Evolutionary conservation across 441 rosid genomes (phyloP).

Genomic region (Eutrema salsugineum): DNA sequence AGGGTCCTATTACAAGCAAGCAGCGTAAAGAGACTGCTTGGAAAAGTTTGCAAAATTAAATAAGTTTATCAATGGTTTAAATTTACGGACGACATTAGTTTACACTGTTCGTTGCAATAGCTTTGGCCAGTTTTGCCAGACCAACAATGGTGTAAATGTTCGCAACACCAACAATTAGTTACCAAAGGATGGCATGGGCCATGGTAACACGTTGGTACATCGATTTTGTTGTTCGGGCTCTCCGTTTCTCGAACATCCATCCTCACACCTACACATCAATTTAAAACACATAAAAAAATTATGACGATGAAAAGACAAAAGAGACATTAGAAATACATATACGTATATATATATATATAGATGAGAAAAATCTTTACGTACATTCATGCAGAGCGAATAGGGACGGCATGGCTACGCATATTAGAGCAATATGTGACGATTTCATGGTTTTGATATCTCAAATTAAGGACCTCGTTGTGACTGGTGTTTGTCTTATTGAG

Average conservation of each 20-base stretch:
- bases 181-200: conserved; percentile 4
- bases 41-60: neutral
- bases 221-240: neutral
- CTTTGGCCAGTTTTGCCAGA: neutral
- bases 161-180: conserved; percentile 7
- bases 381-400: neutral
- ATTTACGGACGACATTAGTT: neutral
- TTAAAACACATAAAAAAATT: neutral
- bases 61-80: neutral
- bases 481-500: neutral
- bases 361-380: neutral
- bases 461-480: too few relatives aligned
- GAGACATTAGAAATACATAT: neutral
- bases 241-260: neutral
- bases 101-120: neutral
- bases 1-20: neutral
- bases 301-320: too few relatives aligned
- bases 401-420: neutral
- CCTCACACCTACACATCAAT: neutral
- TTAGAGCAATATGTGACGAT: neutral
- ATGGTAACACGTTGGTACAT: conserved; percentile 3
- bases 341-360: neutral
- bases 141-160: conserved; percentile 5
- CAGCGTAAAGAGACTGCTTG: neutral
- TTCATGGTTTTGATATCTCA: neutral